These are phyloP conservation scores for Furcasterigmium furcatum DNA, from an alignment of 2,329 filamentous ascomycete genomes.

Conservation along the genomic window DNA sequence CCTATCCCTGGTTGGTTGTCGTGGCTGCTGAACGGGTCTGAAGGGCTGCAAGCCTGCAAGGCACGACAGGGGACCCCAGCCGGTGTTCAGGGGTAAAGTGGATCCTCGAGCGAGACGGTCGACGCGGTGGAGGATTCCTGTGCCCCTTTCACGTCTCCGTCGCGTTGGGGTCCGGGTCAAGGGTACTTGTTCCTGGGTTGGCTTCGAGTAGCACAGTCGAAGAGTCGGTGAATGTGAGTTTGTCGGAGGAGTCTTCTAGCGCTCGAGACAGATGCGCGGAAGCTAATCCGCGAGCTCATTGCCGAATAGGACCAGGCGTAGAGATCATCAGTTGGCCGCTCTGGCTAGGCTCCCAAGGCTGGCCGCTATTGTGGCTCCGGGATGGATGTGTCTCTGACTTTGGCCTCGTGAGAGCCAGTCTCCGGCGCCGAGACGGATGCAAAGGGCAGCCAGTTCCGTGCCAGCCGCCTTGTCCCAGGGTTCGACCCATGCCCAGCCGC, in stretches of 20 bases:
- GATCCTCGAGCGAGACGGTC: neutral
- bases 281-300: too few species aligned
- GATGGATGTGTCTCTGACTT: neutral
- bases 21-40: neutral
- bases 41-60: neutral
- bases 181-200: neutral
- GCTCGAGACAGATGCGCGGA: too few species aligned
- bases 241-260: too few species aligned
- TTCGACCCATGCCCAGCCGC: too few species aligned
- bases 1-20: neutral
- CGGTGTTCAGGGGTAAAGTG: neutral
- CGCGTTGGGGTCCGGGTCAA: too few species aligned
- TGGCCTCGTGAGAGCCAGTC: neutral
- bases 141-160: too few species aligned
- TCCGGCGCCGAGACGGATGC: neutral
- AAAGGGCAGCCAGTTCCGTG: neutral
- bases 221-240: too few species aligned
- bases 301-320: too few species aligned
- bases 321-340: neutral
- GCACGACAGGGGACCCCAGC: neutral
- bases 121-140: too few species aligned
- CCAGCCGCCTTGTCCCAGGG: neutral
- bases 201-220: too few species aligned
- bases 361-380: neutral
- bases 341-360: neutral